Percentiles rank a stretch among this genome's conserved stretches.
phyloP scores from a whole-genome alignment of 2,329 filamentous ascomycete species.

The Neoscytalidium dimidiatum region DNA sequence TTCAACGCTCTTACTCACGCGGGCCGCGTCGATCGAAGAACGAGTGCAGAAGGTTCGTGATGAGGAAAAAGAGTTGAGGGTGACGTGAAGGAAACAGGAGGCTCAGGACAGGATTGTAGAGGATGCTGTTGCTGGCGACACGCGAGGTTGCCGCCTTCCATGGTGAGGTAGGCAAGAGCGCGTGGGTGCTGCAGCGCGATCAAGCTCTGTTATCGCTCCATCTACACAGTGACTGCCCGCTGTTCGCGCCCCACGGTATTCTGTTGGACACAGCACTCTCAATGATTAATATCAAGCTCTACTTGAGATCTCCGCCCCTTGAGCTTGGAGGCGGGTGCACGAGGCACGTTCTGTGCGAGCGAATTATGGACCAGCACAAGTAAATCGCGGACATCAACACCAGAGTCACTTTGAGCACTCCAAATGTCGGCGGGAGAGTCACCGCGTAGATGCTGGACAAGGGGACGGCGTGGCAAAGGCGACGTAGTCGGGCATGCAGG shows the following conservation, averaged over 20 bases:
- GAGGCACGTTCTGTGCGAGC: neutral
- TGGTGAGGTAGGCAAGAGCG: conserved; percentile 7
- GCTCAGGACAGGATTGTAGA: neutral
- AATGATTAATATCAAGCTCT: neutral
- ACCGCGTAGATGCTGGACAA: neutral
- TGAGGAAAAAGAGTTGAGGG: neutral
- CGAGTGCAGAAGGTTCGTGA: neutral
- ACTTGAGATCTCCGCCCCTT: conserved; percentile 10
- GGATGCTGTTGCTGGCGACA: neutral
- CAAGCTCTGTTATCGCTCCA: neutral
- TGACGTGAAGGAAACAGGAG: neutral
- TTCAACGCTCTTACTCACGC: neutral
- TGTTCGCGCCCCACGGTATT: neutral
- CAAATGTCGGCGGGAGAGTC: neutral
- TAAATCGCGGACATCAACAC: neutral
- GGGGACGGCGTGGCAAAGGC: neutral
- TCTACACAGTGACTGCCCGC: neutral
- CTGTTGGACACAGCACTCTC: neutral
- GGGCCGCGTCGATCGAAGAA: neutral
- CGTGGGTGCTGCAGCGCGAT: neutral
- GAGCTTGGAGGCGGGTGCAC: conserved; percentile 1
- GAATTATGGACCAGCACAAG: neutral
- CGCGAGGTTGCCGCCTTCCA: conserved; percentile 11
- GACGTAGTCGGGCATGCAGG: neutral
- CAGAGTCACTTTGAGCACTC: too few species aligned